Conservation (phyloP, 805 yeast species). For the Lachancea quebecensis region DNA sequence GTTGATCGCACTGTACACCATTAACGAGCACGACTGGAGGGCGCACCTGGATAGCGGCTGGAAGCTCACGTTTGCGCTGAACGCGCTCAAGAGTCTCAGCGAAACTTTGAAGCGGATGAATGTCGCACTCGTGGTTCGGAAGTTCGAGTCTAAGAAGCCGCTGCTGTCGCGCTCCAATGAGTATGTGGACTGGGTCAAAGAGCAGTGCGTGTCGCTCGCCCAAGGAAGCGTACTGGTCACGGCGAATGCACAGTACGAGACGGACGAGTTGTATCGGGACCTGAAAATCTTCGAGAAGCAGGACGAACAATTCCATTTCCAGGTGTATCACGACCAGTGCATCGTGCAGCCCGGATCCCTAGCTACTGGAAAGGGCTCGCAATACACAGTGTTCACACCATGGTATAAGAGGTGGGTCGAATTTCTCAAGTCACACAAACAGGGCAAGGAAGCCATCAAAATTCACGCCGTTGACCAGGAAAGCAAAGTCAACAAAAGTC, state of each 20-base stretch:
- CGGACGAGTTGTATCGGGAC: constrained; percentile 33
- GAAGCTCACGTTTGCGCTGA: constrained; percentile 36
- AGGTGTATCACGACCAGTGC: constrained; percentile 36
- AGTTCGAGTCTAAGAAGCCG: constrained; percentile 17
- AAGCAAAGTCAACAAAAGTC: constrained; percentile 7
- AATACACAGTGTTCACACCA: constrained; percentile 42
- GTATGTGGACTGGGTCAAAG: constrained; percentile 21
- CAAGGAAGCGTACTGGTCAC: constrained; percentile 12
- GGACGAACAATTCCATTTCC: constrained; percentile 11
- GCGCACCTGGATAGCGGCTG: constrained; percentile 40
- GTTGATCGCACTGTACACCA: constrained; percentile 37
- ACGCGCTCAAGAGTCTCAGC: constrained; percentile 30
- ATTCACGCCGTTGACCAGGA: background rate
- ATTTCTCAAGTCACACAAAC: constrained; percentile 19
- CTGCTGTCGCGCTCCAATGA: constrained; percentile 13
- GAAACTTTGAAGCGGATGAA: constrained; percentile 29
- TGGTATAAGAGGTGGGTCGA: constrained; percentile 41
- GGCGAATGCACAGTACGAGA: constrained; percentile 32
- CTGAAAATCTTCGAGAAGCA: constrained; percentile 9
- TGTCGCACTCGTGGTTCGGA: constrained; percentile 33
- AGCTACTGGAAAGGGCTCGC: constrained; percentile 38
- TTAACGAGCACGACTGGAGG: constrained; percentile 36
- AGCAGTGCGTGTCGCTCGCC: constrained; percentile 11
- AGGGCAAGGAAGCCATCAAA: constrained; percentile 6
- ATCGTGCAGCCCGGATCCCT: constrained; percentile 37